Evolutionary conservation across 441 rosid species (phyloP).

Genomic region (Eruca vesicaria): DNA sequence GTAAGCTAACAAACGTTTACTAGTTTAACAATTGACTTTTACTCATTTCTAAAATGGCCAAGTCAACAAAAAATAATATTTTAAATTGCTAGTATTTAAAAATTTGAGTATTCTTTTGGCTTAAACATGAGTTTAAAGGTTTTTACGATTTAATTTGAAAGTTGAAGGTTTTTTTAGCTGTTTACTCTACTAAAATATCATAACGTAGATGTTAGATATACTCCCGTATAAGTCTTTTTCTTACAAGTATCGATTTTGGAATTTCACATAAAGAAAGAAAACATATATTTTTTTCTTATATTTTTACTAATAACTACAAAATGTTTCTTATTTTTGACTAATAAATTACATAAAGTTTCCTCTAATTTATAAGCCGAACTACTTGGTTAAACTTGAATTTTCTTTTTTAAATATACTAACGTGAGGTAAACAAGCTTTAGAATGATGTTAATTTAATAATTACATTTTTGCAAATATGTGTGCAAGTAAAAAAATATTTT

Average conservation of each 20-base stretch:
- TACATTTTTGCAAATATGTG: neutral
- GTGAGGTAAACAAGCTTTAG: neutral
- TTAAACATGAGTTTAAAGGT: too few species aligned
- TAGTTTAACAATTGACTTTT: too few species aligned
- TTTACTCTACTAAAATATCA: too few species aligned
- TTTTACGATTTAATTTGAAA: too few species aligned
- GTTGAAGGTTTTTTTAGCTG: too few species aligned
- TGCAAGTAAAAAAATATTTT: neutral
- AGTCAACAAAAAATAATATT: too few species aligned
- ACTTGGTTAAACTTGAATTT: neutral
- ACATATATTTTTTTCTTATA: neutral
- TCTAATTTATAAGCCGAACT: neutral
- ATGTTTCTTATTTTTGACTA: neutral
- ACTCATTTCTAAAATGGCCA: too few species aligned
- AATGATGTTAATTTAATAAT: neutral
- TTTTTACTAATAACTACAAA: too few species aligned
- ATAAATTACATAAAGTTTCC: neutral
- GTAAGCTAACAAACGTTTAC: too few species aligned
- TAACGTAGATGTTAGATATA: neutral
- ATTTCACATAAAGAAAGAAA: neutral
- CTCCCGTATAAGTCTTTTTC: neutral
- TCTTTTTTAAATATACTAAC: neutral
- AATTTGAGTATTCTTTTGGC: too few species aligned
- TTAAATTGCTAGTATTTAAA: too few species aligned
- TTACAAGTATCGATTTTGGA: neutral